These are phyloP conservation scores for Vitis rupestris DNA, from an alignment of 164 flowering plant species.

Conservation along the genomic window DNA sequence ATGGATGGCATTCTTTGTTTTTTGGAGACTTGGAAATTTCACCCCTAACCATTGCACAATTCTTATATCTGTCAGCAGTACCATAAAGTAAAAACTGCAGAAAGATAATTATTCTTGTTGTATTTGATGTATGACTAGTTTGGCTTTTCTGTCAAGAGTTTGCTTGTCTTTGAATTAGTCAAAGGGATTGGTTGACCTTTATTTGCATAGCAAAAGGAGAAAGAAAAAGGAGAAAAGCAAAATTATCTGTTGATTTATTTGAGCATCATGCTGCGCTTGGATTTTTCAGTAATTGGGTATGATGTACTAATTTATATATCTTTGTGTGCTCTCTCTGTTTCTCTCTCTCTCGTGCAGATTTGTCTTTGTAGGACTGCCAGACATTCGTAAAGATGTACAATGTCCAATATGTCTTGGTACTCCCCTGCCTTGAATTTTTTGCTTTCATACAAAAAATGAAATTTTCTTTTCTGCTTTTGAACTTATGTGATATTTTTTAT, in stretches of 20 bases:
- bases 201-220: too few species aligned
- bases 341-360: conserved; percentile 27
- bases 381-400: conserved; percentile 40
- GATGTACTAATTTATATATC: not conserved
- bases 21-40: not conserved
- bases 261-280: not conserved
- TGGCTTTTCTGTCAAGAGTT: not conserved
- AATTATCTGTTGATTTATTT: too few species aligned
- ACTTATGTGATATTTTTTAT: too few species aligned
- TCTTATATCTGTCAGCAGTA: not conserved
- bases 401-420: conserved; percentile 44
- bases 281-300: not conserved
- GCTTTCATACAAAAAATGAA: not conserved
- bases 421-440: not conserved
- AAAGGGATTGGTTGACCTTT: not conserved
- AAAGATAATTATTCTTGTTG: not conserved
- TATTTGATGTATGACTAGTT: not conserved
- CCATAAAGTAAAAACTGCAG: too few species aligned
- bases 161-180: not conserved
- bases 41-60: not conserved
- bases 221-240: too few species aligned
- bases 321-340: not conserved
- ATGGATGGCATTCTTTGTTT: not conserved
- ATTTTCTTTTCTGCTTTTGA: not conserved
- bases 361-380: conserved; percentile 31